Percentiles rank a stretch among this genome's conserved stretches.
Conservation (phyloP, 2,329 filamentous ascomycete genomes). For the Pestalotiopsis sp. region DNA sequence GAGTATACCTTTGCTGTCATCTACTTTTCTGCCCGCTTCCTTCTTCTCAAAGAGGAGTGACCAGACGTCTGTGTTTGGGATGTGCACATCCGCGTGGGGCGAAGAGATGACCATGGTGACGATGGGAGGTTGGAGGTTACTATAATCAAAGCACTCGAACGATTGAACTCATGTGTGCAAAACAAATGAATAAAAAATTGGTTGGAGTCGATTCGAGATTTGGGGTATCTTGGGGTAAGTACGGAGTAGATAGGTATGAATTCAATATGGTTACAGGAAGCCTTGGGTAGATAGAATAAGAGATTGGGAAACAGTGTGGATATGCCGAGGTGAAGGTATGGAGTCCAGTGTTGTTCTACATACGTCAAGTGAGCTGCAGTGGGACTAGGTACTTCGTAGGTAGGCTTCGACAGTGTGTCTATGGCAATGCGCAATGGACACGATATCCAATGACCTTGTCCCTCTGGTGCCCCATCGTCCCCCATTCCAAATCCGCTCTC, state of each 20-base stretch:
- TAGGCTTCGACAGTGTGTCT: background rate
- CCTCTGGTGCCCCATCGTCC: background rate
- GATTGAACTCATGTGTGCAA: background rate
- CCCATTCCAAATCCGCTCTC: background rate
- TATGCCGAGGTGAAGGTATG: background rate
- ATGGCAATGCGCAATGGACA: background rate
- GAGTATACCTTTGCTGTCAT: constrained; percentile 71
- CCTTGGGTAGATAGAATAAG: background rate
- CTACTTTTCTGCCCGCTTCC: constrained; percentile 55
- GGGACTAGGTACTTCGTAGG: background rate
- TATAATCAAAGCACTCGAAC: background rate
- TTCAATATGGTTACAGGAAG: background rate
- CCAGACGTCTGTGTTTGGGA: constrained; percentile 81
- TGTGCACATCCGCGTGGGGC: constrained; percentile 62
- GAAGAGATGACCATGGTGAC: constrained; percentile 73
- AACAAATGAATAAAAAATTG: background rate
- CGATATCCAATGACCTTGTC: background rate
- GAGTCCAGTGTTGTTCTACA: background rate
- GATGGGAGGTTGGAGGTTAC: constrained; percentile 14
- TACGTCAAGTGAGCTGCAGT: background rate
- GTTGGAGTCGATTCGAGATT: background rate
- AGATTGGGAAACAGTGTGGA: background rate
- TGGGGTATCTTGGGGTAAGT: background rate
- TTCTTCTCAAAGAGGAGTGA: constrained; percentile 74
- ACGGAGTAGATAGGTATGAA: background rate